Evolutionary conservation across 441 rosid species (phyloP), one percentile per base, ranked within the genome.

Genomic region (Geranium incanum): DNA sequence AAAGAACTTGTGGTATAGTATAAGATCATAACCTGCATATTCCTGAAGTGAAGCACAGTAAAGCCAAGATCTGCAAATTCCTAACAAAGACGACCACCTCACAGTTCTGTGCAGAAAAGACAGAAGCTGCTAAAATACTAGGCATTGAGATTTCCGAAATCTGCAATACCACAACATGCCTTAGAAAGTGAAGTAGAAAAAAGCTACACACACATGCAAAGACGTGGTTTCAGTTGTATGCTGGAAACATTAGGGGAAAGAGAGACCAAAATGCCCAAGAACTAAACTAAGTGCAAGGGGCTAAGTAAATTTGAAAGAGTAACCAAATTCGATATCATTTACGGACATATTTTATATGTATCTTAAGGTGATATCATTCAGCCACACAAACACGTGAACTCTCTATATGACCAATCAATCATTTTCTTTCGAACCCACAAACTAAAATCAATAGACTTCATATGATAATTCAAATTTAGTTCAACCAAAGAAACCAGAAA

Each of bases 121-220:
- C 15, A 41, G 90, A 78, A 23, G 81, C 83, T 5, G 86, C 77
- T 74, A 86, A 73, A 68, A 85, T 60, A 16, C 82, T 72, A 6
- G 88, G 90, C 85, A 86, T 82, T 11, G 83, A 74, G 71, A 86
- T 81, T 77, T 85, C 86, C 23, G 90, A 75, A 71, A 83, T 75
- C 85, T 79, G 83, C 59, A 74, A 12, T 5, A 48, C 19, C 16
- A 67, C 33, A 8, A 15, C 36, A 3, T 37, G 55, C 1, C 37
- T 36, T 67, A 6, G 21, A 48, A 38, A 52, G 68, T 19, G n/a
- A 3, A 50, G 36, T 65, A 67, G 28, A 55, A 3, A 15, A 66
- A 15, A n/a, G 66, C 33, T 28, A 2, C 33, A 28, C 33, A 28
- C 33, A 28, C 33, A 28, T 28, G 3, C 33, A 48, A 48, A 48